These are phyloP conservation scores for Ustilago cynodontis DNA, from an alignment of 1,284 basidiomycete species.

Conservation along the genomic window DNA sequence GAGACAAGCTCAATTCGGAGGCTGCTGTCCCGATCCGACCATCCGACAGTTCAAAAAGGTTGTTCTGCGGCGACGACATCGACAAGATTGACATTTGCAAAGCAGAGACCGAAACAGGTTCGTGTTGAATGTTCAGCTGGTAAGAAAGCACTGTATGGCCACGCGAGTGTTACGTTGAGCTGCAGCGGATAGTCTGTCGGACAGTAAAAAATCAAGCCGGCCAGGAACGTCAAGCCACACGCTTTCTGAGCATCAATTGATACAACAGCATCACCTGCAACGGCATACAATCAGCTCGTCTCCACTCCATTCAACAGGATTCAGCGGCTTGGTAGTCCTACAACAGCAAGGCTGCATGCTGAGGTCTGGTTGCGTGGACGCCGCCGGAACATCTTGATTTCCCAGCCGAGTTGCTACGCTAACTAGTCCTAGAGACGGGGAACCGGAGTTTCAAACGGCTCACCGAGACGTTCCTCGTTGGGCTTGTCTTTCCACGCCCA, in stretches of 20 bases:
- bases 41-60: background rate
- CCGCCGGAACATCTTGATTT: constrained; percentile 5
- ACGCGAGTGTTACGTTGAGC: constrained; percentile 7
- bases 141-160: background rate
- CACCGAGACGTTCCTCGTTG: constrained; percentile 15
- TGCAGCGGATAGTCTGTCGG: constrained; percentile 11
- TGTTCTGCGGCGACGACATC: no score
- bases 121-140: background rate
- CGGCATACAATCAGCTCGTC: no score
- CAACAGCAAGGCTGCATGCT: background rate
- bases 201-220: background rate
- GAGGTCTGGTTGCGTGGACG: background rate
- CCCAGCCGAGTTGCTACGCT: background rate
- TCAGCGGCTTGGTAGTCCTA: no score
- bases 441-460: constrained; percentile 24
- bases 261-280: no score
- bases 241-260: background rate
- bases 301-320: no score
- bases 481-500: background rate
- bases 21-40: constrained; percentile 1
- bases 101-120: background rate
- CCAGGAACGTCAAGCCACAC: constrained; percentile 9
- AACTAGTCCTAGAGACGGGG: constrained; percentile 1
- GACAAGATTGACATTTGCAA: background rate
- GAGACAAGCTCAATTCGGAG: background rate